These are phyloP conservation scores for Saposhnikovia divaricata DNA, from an alignment of 129 eudicot species.

Conservation along the genomic window DNA sequence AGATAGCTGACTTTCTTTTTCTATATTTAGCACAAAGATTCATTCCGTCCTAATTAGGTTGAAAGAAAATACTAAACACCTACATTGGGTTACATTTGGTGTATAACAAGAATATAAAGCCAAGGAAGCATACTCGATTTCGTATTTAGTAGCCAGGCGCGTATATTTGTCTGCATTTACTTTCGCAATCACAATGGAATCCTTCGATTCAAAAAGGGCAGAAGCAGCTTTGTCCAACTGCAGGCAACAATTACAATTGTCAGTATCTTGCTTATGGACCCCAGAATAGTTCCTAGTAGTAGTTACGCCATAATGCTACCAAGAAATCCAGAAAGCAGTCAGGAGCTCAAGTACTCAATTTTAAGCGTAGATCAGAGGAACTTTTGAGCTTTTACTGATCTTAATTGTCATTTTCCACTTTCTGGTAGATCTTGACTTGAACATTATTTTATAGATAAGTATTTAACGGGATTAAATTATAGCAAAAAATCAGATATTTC, in stretches of 20 bases:
- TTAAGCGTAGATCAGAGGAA: neutral
- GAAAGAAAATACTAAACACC: neutral
- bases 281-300: neutral
- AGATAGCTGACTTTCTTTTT: neutral
- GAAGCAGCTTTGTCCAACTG: conserved; percentile 97
- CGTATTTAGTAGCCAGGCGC: conserved; percentile 60
- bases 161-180: conserved; percentile 83
- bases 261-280: conserved; percentile 18
- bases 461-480: neutral
- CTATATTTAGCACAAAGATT: neutral
- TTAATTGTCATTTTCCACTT: neutral
- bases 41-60: neutral
- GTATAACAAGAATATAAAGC: conserved; percentile 9
- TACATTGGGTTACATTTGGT: conserved; percentile 1
- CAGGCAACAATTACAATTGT: conserved; percentile 26
- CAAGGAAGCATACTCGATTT: conserved; percentile 63
- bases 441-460: neutral
- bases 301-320: neutral
- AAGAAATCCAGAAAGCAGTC: neutral
- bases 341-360: neutral
- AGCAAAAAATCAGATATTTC: neutral
- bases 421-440: neutral
- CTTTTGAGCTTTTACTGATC: neutral
- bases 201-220: conserved; percentile 68
- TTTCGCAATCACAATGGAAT: conserved; percentile 80